Conservation (phyloP, 1,284 basidiomycete species). For the Moesziomyces parantarcticus region DNA sequence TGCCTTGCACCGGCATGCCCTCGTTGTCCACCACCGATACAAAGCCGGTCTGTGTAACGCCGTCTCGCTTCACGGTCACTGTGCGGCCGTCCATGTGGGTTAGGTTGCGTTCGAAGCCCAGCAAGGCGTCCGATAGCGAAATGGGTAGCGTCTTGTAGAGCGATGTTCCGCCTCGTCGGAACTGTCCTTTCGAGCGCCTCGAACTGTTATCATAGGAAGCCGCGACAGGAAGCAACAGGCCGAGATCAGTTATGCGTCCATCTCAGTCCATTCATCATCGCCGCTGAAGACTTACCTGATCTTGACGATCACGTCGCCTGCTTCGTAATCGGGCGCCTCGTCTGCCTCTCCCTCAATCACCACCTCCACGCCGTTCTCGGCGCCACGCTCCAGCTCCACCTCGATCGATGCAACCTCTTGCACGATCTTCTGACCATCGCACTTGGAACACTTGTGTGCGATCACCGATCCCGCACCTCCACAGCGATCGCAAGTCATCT, state of each 20-base stretch:
- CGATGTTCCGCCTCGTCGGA: slow-evolving; percentile 56
- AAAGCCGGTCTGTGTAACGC: slow-evolving; percentile 61
- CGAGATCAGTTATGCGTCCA: not conserved
- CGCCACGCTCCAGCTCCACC: slow-evolving; percentile 61
- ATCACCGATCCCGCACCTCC: slow-evolving; percentile 61
- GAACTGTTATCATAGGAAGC: slow-evolving; percentile 11
- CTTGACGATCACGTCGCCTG: slow-evolving; percentile 64
- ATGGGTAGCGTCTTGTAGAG: slow-evolving; percentile 61
- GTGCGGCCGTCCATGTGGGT: slow-evolving; percentile 62
- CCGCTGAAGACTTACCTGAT: slow-evolving; percentile 38
- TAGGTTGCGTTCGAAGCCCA: slow-evolving; percentile 61
- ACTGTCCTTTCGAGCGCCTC: slow-evolving; percentile 46
- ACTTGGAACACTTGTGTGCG: slow-evolving; percentile 53
- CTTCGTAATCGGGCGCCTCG: slow-evolving; percentile 61
- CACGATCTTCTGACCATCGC: slow-evolving; percentile 59
- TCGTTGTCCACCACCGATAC: slow-evolving; percentile 55
- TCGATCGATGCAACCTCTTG: slow-evolving; percentile 58
- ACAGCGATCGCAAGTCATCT: slow-evolving; percentile 60
- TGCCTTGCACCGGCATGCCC: slow-evolving; percentile 61
- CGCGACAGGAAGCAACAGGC: not conserved
- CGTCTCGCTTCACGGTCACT: slow-evolving; percentile 48
- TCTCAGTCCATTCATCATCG: not conserved
- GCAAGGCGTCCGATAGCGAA: slow-evolving; percentile 61
- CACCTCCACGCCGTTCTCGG: slow-evolving; percentile 58
- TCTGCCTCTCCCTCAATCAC: slow-evolving; percentile 62